Percentiles rank a stretch among this genome's conserved stretches.
phyloP scores from a whole-genome alignment of 305 asterid species.

The Fraxinus baroniana region DNA sequence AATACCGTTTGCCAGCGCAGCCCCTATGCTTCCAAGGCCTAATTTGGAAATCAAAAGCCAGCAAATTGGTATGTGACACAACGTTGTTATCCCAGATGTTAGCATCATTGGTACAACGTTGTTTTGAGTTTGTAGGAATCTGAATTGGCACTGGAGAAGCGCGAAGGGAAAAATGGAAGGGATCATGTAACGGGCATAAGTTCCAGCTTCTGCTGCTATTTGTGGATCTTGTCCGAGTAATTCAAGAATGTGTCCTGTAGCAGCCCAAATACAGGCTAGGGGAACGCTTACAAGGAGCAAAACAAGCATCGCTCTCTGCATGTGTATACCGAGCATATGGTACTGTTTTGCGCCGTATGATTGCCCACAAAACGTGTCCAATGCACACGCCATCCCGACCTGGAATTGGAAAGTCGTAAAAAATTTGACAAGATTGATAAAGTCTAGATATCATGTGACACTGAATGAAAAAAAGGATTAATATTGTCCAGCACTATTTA shows the following conservation, averaged over 20 bases:
- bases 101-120: conserved; percentile 57
- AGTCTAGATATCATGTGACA: background rate
- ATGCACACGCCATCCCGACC: conserved; percentile 64
- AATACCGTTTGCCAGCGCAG: conserved; percentile 52
- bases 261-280: conserved; percentile 54
- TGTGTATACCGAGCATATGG: conserved; percentile 64
- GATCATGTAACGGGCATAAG: conserved; percentile 48
- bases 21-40: conserved; percentile 50
- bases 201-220: conserved; percentile 55
- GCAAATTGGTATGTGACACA: conserved; percentile 33
- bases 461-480: no score
- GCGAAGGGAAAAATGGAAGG: conserved; percentile 55
- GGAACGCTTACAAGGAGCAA: conserved; percentile 53
- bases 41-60: conserved; percentile 39
- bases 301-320: conserved; percentile 68
- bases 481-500: background rate
- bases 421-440: background rate
- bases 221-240: conserved; percentile 56
- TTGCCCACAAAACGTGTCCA: conserved; percentile 70
- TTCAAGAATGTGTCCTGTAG: conserved; percentile 47
- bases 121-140: conserved; percentile 57
- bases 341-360: conserved; percentile 63
- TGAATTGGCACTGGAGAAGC: conserved; percentile 53
- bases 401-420: background rate
- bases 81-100: conserved; percentile 44